These are phyloP conservation scores for Calonectria pauciramosa DNA, from an alignment of 2,329 filamentous ascomycete species.

Conservation along the genomic window DNA sequence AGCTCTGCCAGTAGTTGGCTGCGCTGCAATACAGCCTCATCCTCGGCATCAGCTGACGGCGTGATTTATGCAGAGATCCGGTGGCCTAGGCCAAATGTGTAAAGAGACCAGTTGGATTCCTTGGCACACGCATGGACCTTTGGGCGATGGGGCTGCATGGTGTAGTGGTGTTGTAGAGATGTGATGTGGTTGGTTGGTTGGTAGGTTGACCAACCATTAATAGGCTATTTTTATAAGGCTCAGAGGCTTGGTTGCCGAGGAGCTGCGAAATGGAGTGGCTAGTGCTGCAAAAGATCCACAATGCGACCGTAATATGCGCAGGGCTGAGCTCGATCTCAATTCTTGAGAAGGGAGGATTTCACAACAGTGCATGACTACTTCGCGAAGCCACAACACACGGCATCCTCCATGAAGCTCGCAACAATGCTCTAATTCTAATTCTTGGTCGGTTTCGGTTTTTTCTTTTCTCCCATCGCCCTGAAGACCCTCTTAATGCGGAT, in stretches of 20 bases:
- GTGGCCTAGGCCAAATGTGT: not conserved
- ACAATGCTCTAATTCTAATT: not conserved
- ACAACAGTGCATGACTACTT: not conserved
- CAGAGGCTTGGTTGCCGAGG: not conserved
- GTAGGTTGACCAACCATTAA: not conserved
- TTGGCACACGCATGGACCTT: not conserved
- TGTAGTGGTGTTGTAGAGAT: not conserved
- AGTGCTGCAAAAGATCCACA: not conserved
- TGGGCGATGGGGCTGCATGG: not conserved
- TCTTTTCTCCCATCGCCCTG: not conserved
- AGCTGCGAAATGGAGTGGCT: not conserved
- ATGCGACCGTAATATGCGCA: not conserved
- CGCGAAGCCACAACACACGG: not conserved
- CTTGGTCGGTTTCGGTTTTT: not conserved
- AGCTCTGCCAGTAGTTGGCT: not conserved
- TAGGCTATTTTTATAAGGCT: not conserved
- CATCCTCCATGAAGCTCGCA: not conserved
- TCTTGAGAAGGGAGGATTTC: not conserved
- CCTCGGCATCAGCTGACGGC: conserved; percentile 2
- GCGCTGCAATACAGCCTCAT: not conserved
- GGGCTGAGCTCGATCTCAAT: not conserved
- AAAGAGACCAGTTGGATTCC: not conserved
- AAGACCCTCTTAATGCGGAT: not conserved
- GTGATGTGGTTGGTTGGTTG: not conserved
- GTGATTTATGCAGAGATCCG: conserved; percentile 1